Evolutionary conservation across 176 grass and related monocot genomes (phyloP), one percentile per base, ranked within the genome.

Genomic region (Alloteropsis semialata): DNA sequence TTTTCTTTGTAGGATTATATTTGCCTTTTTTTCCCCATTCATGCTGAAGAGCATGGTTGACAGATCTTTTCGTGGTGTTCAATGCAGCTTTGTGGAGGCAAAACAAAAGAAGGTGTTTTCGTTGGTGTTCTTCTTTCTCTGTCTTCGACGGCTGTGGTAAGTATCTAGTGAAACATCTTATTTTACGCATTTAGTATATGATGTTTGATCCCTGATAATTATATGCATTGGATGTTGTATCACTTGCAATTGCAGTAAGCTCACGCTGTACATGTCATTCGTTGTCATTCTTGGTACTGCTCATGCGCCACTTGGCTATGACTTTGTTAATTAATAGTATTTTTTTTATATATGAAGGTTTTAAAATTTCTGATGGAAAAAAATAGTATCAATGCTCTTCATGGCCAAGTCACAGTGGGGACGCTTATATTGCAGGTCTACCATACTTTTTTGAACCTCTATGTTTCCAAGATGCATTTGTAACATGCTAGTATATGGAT

Each of bases 301-400:
- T 0, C 1, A 16, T 46, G 13, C 37, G 41, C 39, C 13, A 63
- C 32, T 38, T 62, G 39, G 37, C n/a, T 63, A 36, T 36, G 16
- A 21, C n/a, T 60, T 73, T 82, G 27, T 57, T 72, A 6, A 44
- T 42, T 76, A 72, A 51, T 55, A 8, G 13, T 8, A 44, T 24
- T 0, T 68, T 43, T n/a, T n/a, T 67, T 90, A 81, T 57, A 12
- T 74, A 43, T 84, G 25, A 60, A 99, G 96, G 96, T 99, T 78
- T 87, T 99, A 37, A 99, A 96, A 80, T 99, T 99, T 87, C 84
- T 99, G 51, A 99, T 99, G 96, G 96, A 99, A 87, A 96, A 29
- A 83, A 99, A 99, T 55, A 93, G 93, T 84, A 94, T 99, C 68
- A 99, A 93, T 56, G 93, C 91, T n/a, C 91, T 99, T 83, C 91